These are phyloP conservation scores for Aspergillus homomorphus DNA, from an alignment of 495 filamentous ascomycete species.

Conservation along the genomic window DNA sequence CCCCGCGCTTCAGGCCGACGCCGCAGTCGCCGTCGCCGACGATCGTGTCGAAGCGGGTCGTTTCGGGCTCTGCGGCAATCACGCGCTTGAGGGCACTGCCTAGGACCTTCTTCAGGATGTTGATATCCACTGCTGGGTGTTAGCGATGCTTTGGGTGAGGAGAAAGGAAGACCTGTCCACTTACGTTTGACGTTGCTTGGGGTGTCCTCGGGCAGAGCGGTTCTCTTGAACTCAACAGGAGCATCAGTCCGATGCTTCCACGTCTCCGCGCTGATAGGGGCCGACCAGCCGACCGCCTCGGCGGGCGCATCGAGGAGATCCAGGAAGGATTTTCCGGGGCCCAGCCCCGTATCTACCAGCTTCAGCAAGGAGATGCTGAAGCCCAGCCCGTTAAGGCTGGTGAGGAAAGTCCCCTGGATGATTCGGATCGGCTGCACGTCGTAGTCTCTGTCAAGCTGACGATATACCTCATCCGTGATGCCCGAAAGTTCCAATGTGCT, in stretches of 20 bases:
- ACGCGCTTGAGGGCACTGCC: slow-evolving; percentile 65
- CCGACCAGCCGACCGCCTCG: slow-evolving; percentile 82
- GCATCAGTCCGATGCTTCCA: slow-evolving; percentile 48
- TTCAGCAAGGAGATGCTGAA: slow-evolving; percentile 88
- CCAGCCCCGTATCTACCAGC: slow-evolving; percentile 75
- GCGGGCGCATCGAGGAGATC: slow-evolving; percentile 82
- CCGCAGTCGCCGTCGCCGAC: slow-evolving; percentile 97
- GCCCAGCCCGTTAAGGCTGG: slow-evolving; percentile 86
- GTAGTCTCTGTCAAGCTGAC: slow-evolving; percentile 67
- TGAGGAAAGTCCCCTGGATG: slow-evolving; percentile 63
- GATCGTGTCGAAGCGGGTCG: slow-evolving; percentile 86
- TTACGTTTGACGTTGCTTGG: slow-evolving; percentile 67
- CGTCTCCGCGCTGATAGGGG: slow-evolving; percentile 58
- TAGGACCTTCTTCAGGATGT: slow-evolving; percentile 56
- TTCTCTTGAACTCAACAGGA: slow-evolving; percentile 46
- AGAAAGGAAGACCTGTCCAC: slow-evolving; percentile 11
- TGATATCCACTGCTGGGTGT: slow-evolving; percentile 55
- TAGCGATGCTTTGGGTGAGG: slow-evolving; percentile 9
- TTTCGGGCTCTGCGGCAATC: slow-evolving; percentile 73
- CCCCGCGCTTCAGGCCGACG: slow-evolving; percentile 82
- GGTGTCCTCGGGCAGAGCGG: slow-evolving; percentile 53
- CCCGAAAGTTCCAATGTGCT: slow-evolving; percentile 85
- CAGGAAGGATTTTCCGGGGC: slow-evolving; percentile 72
- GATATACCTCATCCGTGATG: slow-evolving; percentile 82
- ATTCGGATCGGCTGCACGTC: slow-evolving; percentile 68